Evolutionary conservation across 257 asterid species (phyloP).

Genomic region (Mentha longifolia): DNA sequence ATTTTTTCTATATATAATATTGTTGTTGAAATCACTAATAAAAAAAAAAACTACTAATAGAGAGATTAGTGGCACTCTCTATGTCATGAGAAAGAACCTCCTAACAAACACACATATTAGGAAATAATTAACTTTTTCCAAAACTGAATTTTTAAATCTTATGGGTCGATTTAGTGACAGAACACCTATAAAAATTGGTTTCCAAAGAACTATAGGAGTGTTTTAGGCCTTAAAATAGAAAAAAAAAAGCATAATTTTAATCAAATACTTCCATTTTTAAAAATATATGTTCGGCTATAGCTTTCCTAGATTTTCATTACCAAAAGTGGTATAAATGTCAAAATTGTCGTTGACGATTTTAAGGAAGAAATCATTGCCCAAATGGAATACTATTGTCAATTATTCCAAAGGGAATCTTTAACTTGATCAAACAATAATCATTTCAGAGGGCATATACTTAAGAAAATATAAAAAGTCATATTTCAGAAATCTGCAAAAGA

Average conservation of each 20-base stretch:
- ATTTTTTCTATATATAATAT: no score
- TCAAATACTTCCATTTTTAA: background rate
- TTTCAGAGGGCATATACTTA: background rate
- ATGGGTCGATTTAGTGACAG: background rate
- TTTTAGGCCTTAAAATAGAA: background rate
- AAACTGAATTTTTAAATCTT: background rate
- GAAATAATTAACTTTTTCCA: background rate
- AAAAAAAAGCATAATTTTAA: background rate
- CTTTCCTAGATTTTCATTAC: background rate
- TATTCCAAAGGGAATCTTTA: background rate
- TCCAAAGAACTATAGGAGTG: background rate
- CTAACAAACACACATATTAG: background rate
- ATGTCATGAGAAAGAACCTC: background rate
- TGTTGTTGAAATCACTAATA: no score
- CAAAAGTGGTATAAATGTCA: conserved; percentile 4
- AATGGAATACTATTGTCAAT: background rate
- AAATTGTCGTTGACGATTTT: conserved; percentile 8
- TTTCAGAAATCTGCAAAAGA: background rate
- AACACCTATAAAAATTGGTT: background rate
- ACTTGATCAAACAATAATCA: conserved; percentile 7
- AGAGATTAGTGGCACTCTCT: background rate
- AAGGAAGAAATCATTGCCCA: conserved; percentile 7
- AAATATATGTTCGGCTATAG: background rate
- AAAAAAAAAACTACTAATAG: background rate
- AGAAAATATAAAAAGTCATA: background rate